Conservation (phyloP, 2,329 filamentous ascomycete species). For the Talaromyces sp. region DNA sequence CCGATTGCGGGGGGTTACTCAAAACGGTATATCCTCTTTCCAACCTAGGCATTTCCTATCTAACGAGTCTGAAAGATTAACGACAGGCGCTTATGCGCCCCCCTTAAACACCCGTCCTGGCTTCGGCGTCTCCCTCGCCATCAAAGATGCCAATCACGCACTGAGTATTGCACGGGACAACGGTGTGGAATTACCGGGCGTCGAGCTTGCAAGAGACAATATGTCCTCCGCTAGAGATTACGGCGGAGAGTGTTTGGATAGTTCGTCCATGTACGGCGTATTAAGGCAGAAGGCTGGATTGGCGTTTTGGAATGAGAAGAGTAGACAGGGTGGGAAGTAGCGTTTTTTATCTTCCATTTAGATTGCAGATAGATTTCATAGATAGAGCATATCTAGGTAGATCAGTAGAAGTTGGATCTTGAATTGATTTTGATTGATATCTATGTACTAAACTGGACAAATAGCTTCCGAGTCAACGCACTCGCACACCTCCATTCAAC, state of each 20-base stretch:
- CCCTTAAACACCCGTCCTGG: constrained; percentile 31
- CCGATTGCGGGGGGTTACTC: constrained; percentile 41
- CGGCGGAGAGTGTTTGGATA: constrained; percentile 35
- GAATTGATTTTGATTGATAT: constrained; percentile 8
- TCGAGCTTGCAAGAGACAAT: constrained; percentile 31
- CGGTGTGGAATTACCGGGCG: constrained; percentile 29
- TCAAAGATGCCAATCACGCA: constrained; percentile 36
- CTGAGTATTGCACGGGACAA: constrained; percentile 29
- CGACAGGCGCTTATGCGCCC: constrained; percentile 40
- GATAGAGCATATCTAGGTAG: not conserved
- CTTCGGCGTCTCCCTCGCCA: constrained; percentile 34
- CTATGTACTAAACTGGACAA: constrained; percentile 9
- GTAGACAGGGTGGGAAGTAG: constrained; percentile 18
- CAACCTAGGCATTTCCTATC: not conserved
- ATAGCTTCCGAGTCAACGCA: not conserved
- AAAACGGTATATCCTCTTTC: constrained; percentile 26
- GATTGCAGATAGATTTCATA: not conserved
- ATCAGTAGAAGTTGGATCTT: not conserved
- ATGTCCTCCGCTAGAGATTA: constrained; percentile 34
- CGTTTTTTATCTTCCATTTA: not conserved
- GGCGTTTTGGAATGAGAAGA: constrained; percentile 38
- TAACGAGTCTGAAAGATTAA: constrained; percentile 27
- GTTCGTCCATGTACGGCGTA: constrained; percentile 35
- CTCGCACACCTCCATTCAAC: not conserved
- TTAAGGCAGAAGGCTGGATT: constrained; percentile 34